Percentiles rank a stretch among this genome's conserved stretches.
Conservation (phyloP, 148 eudicot species). For the Arbutus unedo region DNA sequence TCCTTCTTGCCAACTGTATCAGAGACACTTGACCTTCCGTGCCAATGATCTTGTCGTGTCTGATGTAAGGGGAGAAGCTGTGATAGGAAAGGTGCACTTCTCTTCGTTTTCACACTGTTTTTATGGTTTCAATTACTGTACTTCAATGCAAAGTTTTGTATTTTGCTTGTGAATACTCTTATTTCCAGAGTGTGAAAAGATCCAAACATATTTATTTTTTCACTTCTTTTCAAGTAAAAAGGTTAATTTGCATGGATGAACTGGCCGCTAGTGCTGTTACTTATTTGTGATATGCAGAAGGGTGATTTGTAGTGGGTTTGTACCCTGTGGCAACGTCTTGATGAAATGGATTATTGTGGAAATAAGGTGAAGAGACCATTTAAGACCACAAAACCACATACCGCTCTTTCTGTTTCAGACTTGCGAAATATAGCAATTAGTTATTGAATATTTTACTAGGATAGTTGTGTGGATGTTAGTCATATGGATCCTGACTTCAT, state of each 20-base stretch:
- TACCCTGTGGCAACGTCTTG: not conserved
- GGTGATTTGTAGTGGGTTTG: not conserved
- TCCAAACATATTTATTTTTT: not conserved
- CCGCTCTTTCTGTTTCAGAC: not conserved
- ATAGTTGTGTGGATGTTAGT: not conserved
- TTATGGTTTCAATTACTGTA: not conserved
- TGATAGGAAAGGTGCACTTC: conserved; percentile 72
- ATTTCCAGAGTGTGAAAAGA: not conserved
- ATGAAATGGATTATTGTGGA: not conserved
- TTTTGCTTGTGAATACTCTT: not conserved
- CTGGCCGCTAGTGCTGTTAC: not conserved
- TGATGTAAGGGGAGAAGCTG: conserved; percentile 65
- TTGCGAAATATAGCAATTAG: not conserved
- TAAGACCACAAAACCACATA: not conserved
- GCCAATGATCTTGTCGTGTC: conserved; percentile 43
- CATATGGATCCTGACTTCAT: not conserved
- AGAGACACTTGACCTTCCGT: conserved; percentile 75
- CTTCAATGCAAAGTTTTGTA: not conserved
- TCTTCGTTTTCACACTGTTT: conserved; percentile 9
- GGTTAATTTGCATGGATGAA: not conserved
- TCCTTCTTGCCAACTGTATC: conserved; percentile 73
- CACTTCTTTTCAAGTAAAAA: not conserved
- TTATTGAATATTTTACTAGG: not conserved
- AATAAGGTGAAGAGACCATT: not conserved
- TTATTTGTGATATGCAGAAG: not conserved